phyloP scores from a whole-genome alignment of 1,139 yeast genomes.

The Tardiomyces depauwii region DNA sequence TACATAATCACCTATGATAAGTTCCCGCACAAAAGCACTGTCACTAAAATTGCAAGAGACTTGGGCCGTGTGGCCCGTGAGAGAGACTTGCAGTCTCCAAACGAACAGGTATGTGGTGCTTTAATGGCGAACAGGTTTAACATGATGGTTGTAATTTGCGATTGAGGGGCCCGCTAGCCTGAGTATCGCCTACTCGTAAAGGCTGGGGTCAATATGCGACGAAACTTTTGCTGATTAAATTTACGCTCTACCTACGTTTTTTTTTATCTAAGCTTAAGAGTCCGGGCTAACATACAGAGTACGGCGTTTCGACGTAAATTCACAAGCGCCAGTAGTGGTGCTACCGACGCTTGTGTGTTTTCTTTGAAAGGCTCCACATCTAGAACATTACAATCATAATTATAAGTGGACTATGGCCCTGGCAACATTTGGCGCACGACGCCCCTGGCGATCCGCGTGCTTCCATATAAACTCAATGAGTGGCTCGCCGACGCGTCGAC shows the following conservation, averaged over 20 bases:
- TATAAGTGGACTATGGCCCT: not conserved
- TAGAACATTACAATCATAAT: no score
- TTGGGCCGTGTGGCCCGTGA: no score
- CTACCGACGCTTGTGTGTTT: not conserved
- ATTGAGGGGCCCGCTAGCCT: slow-evolving; percentile 28
- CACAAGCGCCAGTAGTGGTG: not conserved
- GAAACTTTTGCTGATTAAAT: slow-evolving; percentile 11
- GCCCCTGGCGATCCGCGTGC: slow-evolving; percentile 6
- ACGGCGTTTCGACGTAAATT: not conserved
- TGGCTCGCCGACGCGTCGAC: slow-evolving; percentile 37
- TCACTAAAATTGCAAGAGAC: no score
- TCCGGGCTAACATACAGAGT: no score
- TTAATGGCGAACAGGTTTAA: not conserved
- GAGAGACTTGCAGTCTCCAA: no score
- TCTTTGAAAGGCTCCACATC: not conserved
- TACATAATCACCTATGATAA: no score
- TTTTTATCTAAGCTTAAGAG: no score
- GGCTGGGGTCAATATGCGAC: slow-evolving; percentile 20
- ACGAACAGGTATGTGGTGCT: not conserved
- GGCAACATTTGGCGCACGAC: not conserved
- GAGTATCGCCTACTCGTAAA: slow-evolving; percentile 23
- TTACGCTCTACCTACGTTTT: not conserved
- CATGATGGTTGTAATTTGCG: slow-evolving; percentile 48
- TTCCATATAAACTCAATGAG: slow-evolving; percentile 26
- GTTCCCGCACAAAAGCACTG: no score